Conservation (phyloP, 768 basidiomycete genomes). For the Galerina sulciceps region DNA sequence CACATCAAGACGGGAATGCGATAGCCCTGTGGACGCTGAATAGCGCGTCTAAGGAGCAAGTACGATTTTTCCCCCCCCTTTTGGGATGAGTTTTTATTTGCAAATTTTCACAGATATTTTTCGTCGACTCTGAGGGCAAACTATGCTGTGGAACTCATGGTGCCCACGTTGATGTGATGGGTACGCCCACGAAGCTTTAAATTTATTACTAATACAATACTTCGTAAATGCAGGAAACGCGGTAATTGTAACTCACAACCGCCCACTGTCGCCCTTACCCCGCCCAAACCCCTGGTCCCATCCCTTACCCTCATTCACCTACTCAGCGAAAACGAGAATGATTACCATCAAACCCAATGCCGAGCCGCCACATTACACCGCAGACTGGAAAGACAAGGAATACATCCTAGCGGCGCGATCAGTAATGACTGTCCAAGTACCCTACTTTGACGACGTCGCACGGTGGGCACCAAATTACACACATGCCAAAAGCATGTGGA, state of each 20-base stretch:
- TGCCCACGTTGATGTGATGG: not conserved
- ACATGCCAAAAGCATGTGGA: not conserved
- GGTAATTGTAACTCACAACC: not conserved
- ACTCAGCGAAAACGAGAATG: not conserved
- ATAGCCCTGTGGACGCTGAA: not conserved
- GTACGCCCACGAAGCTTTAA: too few species aligned
- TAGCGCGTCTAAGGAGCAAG: not conserved
- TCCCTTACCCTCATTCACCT: constrained; percentile 2
- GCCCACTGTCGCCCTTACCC: not conserved
- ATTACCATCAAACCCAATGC: not conserved
- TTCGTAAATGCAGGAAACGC: too few species aligned
- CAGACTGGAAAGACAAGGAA: constrained; percentile 5
- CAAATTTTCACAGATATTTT: not conserved
- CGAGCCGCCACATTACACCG: too few species aligned
- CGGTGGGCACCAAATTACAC: not conserved
- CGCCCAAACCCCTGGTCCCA: constrained; percentile 12
- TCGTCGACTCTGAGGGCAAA: not conserved
- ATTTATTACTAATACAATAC: too few species aligned
- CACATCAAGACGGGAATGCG: not conserved
- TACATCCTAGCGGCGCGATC: not conserved
- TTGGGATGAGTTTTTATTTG: not conserved
- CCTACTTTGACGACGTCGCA: not conserved
- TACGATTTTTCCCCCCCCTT: not conserved
- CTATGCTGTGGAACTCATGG: not conserved
- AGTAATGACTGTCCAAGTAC: not conserved